Conservation (phyloP, 108 stramenopile species). For the Poteriospumella lacustris region DNA sequence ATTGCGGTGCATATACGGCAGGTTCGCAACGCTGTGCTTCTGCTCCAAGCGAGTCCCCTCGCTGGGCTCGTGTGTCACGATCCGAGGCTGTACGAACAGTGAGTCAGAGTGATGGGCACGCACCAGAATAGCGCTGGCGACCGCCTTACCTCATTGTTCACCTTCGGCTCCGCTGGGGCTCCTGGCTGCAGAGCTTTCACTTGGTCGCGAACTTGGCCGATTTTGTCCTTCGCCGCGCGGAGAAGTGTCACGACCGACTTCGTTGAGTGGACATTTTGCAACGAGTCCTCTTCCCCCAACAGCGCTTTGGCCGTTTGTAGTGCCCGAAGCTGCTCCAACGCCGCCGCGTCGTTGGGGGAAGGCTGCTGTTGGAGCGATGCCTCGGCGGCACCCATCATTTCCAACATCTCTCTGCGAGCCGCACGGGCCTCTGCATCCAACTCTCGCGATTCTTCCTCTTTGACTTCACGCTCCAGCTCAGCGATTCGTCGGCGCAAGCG, state of each 20-base stretch:
- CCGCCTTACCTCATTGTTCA: not conserved
- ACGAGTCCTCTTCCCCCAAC: not conserved
- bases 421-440: constrained; percentile 19
- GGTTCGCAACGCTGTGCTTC: constrained; percentile 50
- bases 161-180: constrained; percentile 13
- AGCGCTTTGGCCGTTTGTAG: not conserved
- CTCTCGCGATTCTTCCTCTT: constrained; percentile 20
- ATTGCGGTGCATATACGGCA: constrained; percentile 57
- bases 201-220: not conserved
- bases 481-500: constrained; percentile 37
- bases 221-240: not conserved
- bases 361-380: not conserved
- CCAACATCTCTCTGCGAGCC: constrained; percentile 31
- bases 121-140: not conserved
- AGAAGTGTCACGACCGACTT: not conserved
- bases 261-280: not conserved
- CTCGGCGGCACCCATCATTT: constrained; percentile 29
- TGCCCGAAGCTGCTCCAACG: not conserved
- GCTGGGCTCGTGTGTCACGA: constrained; percentile 43
- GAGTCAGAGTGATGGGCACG: not conserved
- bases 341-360: not conserved
- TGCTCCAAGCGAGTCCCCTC: constrained; percentile 44
- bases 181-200: constrained; percentile 19
- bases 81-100: constrained; percentile 22
- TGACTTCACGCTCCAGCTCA: constrained; percentile 36